phyloP scores from a whole-genome alignment of 1,284 basidiomycete species.

The Malassezia psittaci region DNA sequence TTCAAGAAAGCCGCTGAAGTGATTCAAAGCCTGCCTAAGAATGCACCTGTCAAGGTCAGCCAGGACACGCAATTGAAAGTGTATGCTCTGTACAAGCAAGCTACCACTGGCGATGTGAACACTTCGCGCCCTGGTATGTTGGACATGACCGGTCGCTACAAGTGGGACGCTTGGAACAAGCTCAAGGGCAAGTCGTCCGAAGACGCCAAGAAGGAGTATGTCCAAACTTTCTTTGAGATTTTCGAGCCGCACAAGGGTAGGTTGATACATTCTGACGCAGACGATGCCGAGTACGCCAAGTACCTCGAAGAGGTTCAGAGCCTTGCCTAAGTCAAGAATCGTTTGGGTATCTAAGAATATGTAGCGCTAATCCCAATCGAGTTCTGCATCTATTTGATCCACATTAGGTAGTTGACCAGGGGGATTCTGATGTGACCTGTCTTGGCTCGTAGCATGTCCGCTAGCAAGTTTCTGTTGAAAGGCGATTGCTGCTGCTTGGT shows the following conservation, averaged over 20 bases:
- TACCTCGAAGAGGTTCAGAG: slow-evolving; percentile 12
- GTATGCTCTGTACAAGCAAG: slow-evolving; percentile 46
- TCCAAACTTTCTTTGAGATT: slow-evolving; percentile 20
- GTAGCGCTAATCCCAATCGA: slow-evolving; percentile 27
- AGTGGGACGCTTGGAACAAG: slow-evolving; percentile 34
- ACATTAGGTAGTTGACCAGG: slow-evolving; percentile 2
- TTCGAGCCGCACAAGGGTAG: slow-evolving; percentile 13
- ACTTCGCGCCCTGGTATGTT: slow-evolving; percentile 44
- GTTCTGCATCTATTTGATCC: slow-evolving; percentile 33
- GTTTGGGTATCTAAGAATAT: background rate
- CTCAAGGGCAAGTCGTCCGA: slow-evolving; percentile 26
- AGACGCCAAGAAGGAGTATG: slow-evolving; percentile 30
- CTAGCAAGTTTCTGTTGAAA: slow-evolving; percentile 18
- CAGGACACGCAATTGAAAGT: slow-evolving; percentile 43
- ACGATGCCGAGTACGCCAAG: slow-evolving; percentile 14
- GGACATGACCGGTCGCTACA: slow-evolving; percentile 18
- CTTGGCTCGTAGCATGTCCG: background rate
- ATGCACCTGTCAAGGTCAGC: slow-evolving; percentile 38
- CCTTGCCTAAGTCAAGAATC: background rate
- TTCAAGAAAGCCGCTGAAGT: slow-evolving; percentile 34
- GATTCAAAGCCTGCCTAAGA: slow-evolving; percentile 30
- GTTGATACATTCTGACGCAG: background rate
- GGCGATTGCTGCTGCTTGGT: slow-evolving; percentile 21
- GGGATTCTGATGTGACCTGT: background rate
- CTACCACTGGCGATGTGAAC: slow-evolving; percentile 42